Conservation (phyloP, 2,329 filamentous ascomycete species). For the Capronia epimyces region DNA sequence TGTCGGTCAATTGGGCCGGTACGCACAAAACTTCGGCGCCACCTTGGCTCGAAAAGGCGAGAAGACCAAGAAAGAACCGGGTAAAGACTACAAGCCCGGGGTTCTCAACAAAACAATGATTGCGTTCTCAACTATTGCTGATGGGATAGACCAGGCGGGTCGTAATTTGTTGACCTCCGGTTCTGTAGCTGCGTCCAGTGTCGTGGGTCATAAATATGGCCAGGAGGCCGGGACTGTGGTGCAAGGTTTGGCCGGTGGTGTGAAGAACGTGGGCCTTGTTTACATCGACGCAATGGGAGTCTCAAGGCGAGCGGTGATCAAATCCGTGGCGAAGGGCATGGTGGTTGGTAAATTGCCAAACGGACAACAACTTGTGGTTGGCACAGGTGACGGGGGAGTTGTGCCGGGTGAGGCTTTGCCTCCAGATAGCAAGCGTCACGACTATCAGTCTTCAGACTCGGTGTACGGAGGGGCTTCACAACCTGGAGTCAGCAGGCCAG, state of each 20-base stretch:
- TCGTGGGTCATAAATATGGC: slow-evolving; percentile 87
- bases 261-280: slow-evolving; percentile 94
- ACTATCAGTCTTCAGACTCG: slow-evolving; percentile 8
- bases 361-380: slow-evolving; percentile 46
- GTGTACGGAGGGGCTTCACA: slow-evolving; percentile 16
- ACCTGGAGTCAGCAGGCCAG: slow-evolving; percentile 17
- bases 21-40: slow-evolving; percentile 87
- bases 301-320: slow-evolving; percentile 80
- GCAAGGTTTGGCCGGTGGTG: slow-evolving; percentile 68
- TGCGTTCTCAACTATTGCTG: slow-evolving; percentile 88
- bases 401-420: slow-evolving; percentile 29
- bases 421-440: slow-evolving; percentile 18
- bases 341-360: slow-evolving; percentile 47
- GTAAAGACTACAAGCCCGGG: slow-evolving; percentile 82
- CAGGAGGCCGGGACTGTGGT: slow-evolving; percentile 75
- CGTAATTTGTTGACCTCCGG: slow-evolving; percentile 69
- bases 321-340: slow-evolving; percentile 96
- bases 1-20: slow-evolving; percentile 72
- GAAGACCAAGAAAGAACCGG: slow-evolving; percentile 55
- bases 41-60: slow-evolving; percentile 60
- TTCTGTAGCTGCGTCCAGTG: slow-evolving; percentile 71
- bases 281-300: slow-evolving; percentile 97
- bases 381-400: slow-evolving; percentile 42
- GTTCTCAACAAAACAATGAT: slow-evolving; percentile 94
- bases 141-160: slow-evolving; percentile 85